Evolutionary conservation across 345 rosid species (phyloP), one percentile per base, ranked within the genome.

Genomic region (Eucalyptus grandis): DNA sequence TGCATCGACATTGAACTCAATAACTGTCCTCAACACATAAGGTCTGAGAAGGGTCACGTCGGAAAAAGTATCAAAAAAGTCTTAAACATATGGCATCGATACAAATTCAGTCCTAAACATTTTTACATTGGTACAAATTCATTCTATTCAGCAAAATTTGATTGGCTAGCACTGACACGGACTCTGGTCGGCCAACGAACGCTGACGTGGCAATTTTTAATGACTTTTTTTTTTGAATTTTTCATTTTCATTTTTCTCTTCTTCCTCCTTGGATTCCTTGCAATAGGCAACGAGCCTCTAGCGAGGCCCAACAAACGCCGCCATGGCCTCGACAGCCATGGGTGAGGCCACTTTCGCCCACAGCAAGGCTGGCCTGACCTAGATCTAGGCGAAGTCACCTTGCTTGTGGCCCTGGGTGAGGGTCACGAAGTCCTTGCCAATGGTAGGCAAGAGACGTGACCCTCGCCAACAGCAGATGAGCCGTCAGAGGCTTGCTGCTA

Each of bases 161-260:
- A 21, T 21, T 53, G 5, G 58, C 58, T 53, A 53, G 58, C 26
- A 21, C 1, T 21, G 2, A 53, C 26, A 53, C 21, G 11, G 11
- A 21, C 5, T 8, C 1, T 1, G 5, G 0, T 21, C 1, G 1
- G 2, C 26, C 0, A 0, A 53, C 0, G 1, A 21, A 53, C 0
- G 2, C 1, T 8, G 0, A 53, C 0, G 1, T 53, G 26, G 11
- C 58, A 53, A 53, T 21, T 53, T 53, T 53, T 53, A 21, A 19
- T 53, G 19, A 53, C 3, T 17, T 51, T 3, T 51, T 14, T 7
- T 50, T 50, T 50, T 50, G 19, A 16, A 16, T 8, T 53, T 53
- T 53, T 53, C 5, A 2, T 19, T 53, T 21, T 8, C 4, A 19
- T 53, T 53, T 19, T 53, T 53, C 26, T 53, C 58, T 19, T 53